phyloP scores from a whole-genome alignment of 495 filamentous ascomycete genomes.

The Aspergillus panamensis region DNA sequence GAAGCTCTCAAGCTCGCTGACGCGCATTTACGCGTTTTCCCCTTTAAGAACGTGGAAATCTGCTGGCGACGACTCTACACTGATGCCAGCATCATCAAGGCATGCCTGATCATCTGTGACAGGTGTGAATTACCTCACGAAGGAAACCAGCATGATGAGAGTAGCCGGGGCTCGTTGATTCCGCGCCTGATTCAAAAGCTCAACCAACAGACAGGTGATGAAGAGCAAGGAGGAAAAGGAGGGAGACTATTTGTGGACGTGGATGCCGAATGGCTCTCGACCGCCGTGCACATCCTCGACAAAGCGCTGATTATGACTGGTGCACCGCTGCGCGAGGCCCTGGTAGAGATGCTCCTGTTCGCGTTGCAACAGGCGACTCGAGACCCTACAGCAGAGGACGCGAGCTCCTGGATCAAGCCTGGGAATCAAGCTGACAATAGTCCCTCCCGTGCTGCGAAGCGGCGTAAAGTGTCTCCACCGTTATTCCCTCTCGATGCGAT shows the following conservation, averaged over 20 bases:
- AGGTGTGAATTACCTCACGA: slow-evolving; percentile 17
- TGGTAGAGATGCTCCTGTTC: slow-evolving; percentile 49
- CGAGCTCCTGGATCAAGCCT: background rate
- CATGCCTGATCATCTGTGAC: slow-evolving; percentile 38
- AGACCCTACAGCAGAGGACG: background rate
- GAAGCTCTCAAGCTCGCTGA: slow-evolving; percentile 45
- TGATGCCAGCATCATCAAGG: slow-evolving; percentile 68
- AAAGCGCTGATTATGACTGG: slow-evolving; percentile 81
- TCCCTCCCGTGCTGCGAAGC: slow-evolving; percentile 24
- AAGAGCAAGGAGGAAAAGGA: background rate
- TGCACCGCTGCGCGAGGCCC: slow-evolving; percentile 57
- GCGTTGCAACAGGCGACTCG: slow-evolving; percentile 28
- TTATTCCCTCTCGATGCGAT: slow-evolving; percentile 38
- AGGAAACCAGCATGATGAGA: background rate
- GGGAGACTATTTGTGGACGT: slow-evolving; percentile 6
- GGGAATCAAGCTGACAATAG: slow-evolving; percentile 14
- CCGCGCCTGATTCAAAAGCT: slow-evolving; percentile 19
- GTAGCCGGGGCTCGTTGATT: background rate
- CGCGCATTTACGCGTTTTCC: slow-evolving; percentile 68
- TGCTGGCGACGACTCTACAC: slow-evolving; percentile 79
- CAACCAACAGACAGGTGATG: background rate
- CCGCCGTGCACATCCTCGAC: slow-evolving; percentile 66
- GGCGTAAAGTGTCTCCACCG: slow-evolving; percentile 35
- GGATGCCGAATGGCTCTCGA: slow-evolving; percentile 30
- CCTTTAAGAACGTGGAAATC: slow-evolving; percentile 67